Conservation (phyloP, 2,329 filamentous ascomycete genomes). For the Diaporthe ampelina region DNA sequence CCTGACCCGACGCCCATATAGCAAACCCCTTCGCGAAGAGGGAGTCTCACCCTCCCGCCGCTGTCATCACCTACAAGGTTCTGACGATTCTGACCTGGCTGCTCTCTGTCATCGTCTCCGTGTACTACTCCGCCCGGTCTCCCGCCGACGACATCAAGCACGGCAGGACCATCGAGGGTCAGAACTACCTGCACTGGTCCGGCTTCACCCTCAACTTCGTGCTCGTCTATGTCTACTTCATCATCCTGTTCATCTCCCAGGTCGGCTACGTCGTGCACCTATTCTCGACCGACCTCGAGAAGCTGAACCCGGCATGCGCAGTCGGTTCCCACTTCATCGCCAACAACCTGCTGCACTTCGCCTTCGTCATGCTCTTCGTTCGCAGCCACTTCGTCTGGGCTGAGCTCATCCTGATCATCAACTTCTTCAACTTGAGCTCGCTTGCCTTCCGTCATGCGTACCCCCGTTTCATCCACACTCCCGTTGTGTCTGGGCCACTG, state of each 20-base stretch:
- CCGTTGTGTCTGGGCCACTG: slow-evolving; percentile 82
- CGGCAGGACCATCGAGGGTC: slow-evolving; percentile 79
- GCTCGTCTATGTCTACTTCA: slow-evolving; percentile 81
- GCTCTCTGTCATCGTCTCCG: slow-evolving; percentile 76
- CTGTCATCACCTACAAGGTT: slow-evolving; percentile 81
- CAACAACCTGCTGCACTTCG: slow-evolving; percentile 86
- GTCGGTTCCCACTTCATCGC: slow-evolving; percentile 88
- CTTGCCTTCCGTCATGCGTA: slow-evolving; percentile 85
- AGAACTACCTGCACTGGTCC: slow-evolving; percentile 76
- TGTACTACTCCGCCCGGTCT: slow-evolving; percentile 79
- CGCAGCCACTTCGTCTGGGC: slow-evolving; percentile 81
- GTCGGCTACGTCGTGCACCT: slow-evolving; percentile 82
- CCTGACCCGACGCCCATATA: slow-evolving; percentile 49
- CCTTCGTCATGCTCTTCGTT: slow-evolving; percentile 87
- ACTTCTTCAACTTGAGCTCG: slow-evolving; percentile 83
- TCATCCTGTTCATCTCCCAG: slow-evolving; percentile 82
- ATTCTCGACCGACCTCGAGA: slow-evolving; percentile 75
- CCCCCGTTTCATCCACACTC: slow-evolving; percentile 81
- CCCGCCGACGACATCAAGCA: slow-evolving; percentile 73
- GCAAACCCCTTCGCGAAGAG: slow-evolving; percentile 83
- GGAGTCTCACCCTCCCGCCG: slow-evolving; percentile 72
- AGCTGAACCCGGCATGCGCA: slow-evolving; percentile 78
- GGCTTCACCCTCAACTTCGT: slow-evolving; percentile 81
- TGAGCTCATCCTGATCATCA: slow-evolving; percentile 81
- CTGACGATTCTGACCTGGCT: slow-evolving; percentile 82